Percentiles rank a stretch among this genome's conserved stretches.
These are phyloP conservation scores for Gossypium gossypioides DNA, from an alignment of 441 rosid genomes.

Conservation along the genomic window DNA sequence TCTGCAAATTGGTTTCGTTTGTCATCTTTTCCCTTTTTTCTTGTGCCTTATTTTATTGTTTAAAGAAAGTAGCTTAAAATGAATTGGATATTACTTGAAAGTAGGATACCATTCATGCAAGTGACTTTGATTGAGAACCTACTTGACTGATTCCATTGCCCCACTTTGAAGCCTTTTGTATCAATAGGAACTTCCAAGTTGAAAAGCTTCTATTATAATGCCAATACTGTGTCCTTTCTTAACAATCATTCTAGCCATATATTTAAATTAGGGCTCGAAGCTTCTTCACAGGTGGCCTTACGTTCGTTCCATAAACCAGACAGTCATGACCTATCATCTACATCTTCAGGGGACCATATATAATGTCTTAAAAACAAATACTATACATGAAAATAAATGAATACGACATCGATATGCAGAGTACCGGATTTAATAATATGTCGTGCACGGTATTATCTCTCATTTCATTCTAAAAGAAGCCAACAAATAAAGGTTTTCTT, in stretches of 20 bases:
- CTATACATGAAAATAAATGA: background rate
- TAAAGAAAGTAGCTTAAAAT: constrained; percentile 11
- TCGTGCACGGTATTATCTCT: background rate
- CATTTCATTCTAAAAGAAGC: constrained; percentile 5
- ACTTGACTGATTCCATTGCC: background rate
- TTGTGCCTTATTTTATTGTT: background rate
- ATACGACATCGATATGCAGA: background rate
- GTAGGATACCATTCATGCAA: constrained; percentile 9
- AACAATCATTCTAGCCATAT: background rate
- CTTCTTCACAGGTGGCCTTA: background rate
- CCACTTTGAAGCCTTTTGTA: background rate
- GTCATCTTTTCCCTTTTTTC: background rate
- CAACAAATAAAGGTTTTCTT: background rate
- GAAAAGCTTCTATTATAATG: background rate
- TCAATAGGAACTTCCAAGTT: background rate
- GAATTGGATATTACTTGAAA: constrained; percentile 4
- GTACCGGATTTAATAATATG: background rate
- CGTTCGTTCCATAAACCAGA: background rate
- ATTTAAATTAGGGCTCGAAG: background rate
- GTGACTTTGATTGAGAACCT: constrained; percentile 9
- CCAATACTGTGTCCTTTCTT: background rate
- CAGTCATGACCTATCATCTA: background rate
- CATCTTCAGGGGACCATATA: too few species aligned
- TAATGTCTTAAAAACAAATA: background rate
- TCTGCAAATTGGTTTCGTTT: background rate